Conservation (phyloP, 2,329 filamentous ascomycete genomes). For the Sporothrix humicola region DNA sequence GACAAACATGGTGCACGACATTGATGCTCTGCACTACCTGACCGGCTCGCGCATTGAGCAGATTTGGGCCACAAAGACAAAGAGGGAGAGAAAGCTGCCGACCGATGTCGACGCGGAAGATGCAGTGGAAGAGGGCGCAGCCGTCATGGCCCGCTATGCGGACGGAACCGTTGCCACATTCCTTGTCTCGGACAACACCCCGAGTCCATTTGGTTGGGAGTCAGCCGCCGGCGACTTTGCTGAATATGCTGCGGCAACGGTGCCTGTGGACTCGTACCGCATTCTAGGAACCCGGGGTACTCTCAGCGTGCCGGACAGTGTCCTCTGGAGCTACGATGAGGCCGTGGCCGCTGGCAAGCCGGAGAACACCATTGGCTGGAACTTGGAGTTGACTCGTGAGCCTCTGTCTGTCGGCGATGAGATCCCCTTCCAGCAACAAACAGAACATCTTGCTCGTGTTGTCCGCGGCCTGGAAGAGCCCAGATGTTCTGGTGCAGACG, state of each 20-base stretch:
- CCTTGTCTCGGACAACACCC: constrained; percentile 16
- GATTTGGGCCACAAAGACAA: background rate
- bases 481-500: background rate
- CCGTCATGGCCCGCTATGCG: background rate
- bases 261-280: background rate
- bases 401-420: background rate
- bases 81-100: background rate
- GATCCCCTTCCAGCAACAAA: constrained; percentile 13
- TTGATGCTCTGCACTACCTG: constrained; percentile 19
- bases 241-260: background rate
- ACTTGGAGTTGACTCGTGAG: background rate
- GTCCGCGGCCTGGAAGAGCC: background rate
- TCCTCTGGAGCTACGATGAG: background rate
- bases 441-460: constrained; percentile 1
- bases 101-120: background rate
- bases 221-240: background rate
- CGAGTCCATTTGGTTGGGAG: constrained; percentile 26
- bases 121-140: constrained; percentile 4
- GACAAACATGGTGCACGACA: constrained; percentile 18
- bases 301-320: constrained; percentile 3
- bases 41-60: constrained; percentile 1
- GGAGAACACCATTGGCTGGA: constrained; percentile 10
- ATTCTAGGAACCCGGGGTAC: background rate
- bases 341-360: background rate
- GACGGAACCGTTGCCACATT: constrained; percentile 1